A percentile compares a stretch with the other conserved stretches of the same genome.
Conservation (phyloP, 805 yeast genomes). For the Starmerella kuoi region DNA sequence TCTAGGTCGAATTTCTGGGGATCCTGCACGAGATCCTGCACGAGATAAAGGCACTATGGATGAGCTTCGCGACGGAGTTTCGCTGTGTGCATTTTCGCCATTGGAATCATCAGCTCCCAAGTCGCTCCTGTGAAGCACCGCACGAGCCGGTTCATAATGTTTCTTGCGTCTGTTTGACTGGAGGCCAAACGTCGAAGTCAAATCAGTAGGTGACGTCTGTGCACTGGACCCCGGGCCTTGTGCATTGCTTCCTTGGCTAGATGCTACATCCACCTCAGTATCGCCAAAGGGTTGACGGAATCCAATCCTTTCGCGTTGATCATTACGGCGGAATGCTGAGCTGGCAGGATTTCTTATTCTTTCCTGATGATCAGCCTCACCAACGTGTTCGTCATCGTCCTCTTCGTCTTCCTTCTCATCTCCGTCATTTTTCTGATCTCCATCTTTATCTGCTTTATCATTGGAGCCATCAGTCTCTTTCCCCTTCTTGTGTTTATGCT, state of each 20-base stretch:
- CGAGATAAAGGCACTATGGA: neutral
- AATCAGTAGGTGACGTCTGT: slow-evolving; percentile 1
- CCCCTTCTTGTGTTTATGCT: neutral
- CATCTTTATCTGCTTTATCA: neutral
- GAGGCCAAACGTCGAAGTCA: neutral
- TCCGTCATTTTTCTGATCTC: neutral
- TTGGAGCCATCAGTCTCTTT: neutral
- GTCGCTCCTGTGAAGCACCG: slow-evolving; percentile 19
- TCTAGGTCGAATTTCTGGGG: neutral
- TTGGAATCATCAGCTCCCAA: slow-evolving; percentile 4
- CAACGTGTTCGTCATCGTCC: slow-evolving; percentile 14
- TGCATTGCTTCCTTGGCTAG: slow-evolving; percentile 7
- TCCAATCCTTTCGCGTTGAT: slow-evolving; percentile 26
- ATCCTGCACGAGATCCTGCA: neutral
- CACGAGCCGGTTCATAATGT: slow-evolving; percentile 24
- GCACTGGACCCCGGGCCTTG: slow-evolving; percentile 7
- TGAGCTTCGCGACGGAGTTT: neutral
- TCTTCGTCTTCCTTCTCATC: slow-evolving; percentile 6
- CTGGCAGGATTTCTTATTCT: slow-evolving; percentile 29
- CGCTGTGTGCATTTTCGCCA: neutral
- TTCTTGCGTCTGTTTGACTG: slow-evolving; percentile 6
- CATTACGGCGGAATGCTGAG: slow-evolving; percentile 22
- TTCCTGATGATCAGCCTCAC: slow-evolving; percentile 24
- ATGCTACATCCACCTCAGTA: neutral
- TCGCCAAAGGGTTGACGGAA: slow-evolving; percentile 17